Conservation (phyloP, 495 filamentous ascomycete species). For the Penicillium paradoxum region DNA sequence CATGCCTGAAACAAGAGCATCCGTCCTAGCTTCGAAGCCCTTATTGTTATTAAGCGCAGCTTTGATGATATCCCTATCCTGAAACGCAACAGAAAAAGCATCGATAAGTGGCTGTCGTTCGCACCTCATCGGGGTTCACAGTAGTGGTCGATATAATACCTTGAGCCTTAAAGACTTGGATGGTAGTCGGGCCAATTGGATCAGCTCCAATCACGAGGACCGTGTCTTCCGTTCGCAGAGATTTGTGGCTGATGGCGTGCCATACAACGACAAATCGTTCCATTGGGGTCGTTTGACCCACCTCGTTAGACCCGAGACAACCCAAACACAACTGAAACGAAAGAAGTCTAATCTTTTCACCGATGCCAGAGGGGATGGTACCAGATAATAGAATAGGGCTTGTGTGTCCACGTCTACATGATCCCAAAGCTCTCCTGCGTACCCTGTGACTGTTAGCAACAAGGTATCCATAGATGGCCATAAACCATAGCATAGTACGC, state of each 20-base stretch:
- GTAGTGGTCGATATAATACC: slow-evolving; percentile 51
- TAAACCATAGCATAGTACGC: slow-evolving; percentile 20
- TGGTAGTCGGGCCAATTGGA: slow-evolving; percentile 57
- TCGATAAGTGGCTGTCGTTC: slow-evolving; percentile 22
- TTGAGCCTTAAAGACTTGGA: slow-evolving; percentile 51
- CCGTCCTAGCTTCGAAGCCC: slow-evolving; percentile 53
- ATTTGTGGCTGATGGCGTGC: slow-evolving; percentile 56
- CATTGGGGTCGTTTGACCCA: slow-evolving; percentile 42
- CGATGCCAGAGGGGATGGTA: slow-evolving; percentile 23
- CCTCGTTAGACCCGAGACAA: background rate
- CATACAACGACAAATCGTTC: slow-evolving; percentile 62
- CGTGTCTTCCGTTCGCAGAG: slow-evolving; percentile 45
- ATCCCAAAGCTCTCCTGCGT: slow-evolving; percentile 51
- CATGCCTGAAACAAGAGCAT: slow-evolving; percentile 46
- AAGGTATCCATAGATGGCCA: background rate
- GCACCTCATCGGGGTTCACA: slow-evolving; percentile 22
- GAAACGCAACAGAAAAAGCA: slow-evolving; percentile 19
- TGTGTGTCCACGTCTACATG: slow-evolving; percentile 44
- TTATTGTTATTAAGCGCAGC: slow-evolving; percentile 39
- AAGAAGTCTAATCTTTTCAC: slow-evolving; percentile 19
- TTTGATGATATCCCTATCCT: slow-evolving; percentile 24
- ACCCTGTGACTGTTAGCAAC: slow-evolving; percentile 11
- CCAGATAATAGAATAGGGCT: slow-evolving; percentile 22
- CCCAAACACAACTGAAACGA: slow-evolving; percentile 8
- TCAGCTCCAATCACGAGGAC: slow-evolving; percentile 57